phyloP scores from a whole-genome alignment of 352 stramenopile species.

The Phytophthora pisi region DNA sequence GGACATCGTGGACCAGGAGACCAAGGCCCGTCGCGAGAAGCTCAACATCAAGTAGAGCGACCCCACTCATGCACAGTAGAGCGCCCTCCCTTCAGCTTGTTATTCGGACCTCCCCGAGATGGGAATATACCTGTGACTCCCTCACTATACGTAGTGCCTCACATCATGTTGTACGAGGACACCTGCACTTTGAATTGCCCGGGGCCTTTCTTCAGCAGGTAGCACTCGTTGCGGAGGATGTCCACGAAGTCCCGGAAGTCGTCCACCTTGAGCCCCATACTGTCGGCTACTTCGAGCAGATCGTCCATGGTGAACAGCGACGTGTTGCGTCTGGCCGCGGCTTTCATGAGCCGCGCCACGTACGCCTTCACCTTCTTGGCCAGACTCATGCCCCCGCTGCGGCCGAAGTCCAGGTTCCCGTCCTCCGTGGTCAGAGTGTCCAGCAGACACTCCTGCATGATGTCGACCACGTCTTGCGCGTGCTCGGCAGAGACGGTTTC shows the following conservation, averaged over 20 bases:
- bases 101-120: constrained; percentile 16
- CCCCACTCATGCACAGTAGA: not conserved
- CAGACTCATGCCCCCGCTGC: constrained; percentile 70
- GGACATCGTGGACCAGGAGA: constrained; percentile 75
- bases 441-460: constrained; percentile 94
- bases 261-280: constrained; percentile 76
- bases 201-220: constrained; percentile 84
- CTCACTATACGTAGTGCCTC: not conserved
- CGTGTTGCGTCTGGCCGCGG: constrained; percentile 59
- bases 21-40: constrained; percentile 70
- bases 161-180: constrained; percentile 56
- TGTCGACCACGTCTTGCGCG: constrained; percentile 96
- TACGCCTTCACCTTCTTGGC: constrained; percentile 85
- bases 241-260: constrained; percentile 88
- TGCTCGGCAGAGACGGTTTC: constrained; percentile 94
- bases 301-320: constrained; percentile 81
- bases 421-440: constrained; percentile 91
- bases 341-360: constrained; percentile 76
- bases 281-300: constrained; percentile 71
- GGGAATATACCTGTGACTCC: constrained; percentile 23
- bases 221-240: constrained; percentile 87
- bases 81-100: constrained; percentile 3
- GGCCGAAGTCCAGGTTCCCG: constrained; percentile 87
- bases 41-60: constrained; percentile 56
- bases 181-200: constrained; percentile 82